Evolutionary conservation across 805 yeast genomes (phyloP), one percentile per base, ranked within the genome.

Genomic region (Saccharomycopsis vini): DNA sequence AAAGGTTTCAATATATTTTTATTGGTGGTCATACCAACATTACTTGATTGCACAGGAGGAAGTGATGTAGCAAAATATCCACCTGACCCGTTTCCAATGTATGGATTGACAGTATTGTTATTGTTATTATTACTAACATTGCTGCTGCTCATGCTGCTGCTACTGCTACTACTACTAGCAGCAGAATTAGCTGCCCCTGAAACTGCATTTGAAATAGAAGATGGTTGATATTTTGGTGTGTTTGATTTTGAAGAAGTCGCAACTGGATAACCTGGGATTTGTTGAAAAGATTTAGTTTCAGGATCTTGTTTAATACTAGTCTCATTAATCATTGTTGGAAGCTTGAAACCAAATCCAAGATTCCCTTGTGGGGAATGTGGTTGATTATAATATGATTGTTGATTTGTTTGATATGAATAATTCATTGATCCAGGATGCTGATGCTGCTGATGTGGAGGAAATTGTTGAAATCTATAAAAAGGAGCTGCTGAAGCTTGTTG

Each of bases 401-500:
- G n/a, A n/a, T n/a, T n/a, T n/a, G n/a, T 39, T 3, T 29, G 35
- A 21, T 20, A 21, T 10, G 22, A 31, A 23, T 31, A 22, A 23
- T 30, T n/a, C 3, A 30, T 5, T 21, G 40, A 31, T 12, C 19
- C 40, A 24, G 39, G 47, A 7, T 15, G 43, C 10, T 24, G 40
- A 13, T 20, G 42, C 20, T 36, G 40, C 24, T 33, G 37, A 7
- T 43, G 46, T 28, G 36, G 21, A 23, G 7, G 12, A 3, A 20
- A 23, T 26, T 9, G 16, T 23, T 24, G 16, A 20, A 29, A 49
- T 21, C 40, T 31, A 39, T 19, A 13, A n/a, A n/a, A n/a, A n/a
- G n/a, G n/a, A n/a, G n/a, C n/a, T n/a, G n/a, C n/a, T n/a, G n/a
- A n/a, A n/a, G n/a, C n/a, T n/a, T n/a, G n/a, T n/a, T n/a, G n/a